A percentile compares a stretch with the other conserved stretches of the same genome.
phyloP scores from a whole-genome alignment of 345 rosid genomes.

The Linum trigynum region DNA sequence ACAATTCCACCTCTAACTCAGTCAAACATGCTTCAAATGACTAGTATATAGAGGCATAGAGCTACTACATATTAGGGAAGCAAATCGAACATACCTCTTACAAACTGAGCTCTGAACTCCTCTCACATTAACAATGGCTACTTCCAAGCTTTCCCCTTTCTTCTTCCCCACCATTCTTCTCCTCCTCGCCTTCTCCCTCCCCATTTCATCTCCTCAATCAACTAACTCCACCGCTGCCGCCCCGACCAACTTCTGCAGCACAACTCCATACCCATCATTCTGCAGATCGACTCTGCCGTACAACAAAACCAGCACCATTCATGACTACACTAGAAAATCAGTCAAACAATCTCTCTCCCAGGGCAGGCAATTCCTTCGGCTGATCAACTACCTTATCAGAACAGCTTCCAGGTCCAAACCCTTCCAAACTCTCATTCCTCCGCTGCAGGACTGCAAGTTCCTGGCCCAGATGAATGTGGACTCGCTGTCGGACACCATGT shows the following conservation, averaged over 20 bases:
- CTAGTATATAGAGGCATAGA: neutral
- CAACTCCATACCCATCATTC: conserved; percentile 17
- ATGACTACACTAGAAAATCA: conserved; percentile 18
- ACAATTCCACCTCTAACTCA: too few species aligned
- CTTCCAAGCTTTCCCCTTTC: conserved; percentile 7
- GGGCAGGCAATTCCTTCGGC: conserved; percentile 8
- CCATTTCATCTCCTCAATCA: conserved; percentile 14
- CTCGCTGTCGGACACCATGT: conserved; percentile 13
- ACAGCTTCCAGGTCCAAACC: conserved; percentile 9
- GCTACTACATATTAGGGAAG: neutral
- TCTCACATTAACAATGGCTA: neutral
- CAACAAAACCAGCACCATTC: conserved; percentile 14
- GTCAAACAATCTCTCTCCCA: conserved; percentile 13
- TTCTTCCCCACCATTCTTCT: conserved; percentile 3
- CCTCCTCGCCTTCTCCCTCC: conserved; percentile 8
- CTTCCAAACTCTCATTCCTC: conserved; percentile 1
- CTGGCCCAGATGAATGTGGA: conserved; percentile 23
- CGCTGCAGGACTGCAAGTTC: conserved; percentile 32
- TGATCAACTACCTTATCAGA: neutral
- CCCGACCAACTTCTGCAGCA: conserved; percentile 15
- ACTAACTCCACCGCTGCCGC: neutral
- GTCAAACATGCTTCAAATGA: too few species aligned
- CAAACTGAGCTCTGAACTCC: too few species aligned
- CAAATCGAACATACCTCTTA: neutral
- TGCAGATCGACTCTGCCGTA: conserved; percentile 18